Evolutionary conservation across 495 filamentous ascomycete genomes (phyloP), one percentile per base, ranked within the genome.

Genomic region (Neurospora sp.): DNA sequence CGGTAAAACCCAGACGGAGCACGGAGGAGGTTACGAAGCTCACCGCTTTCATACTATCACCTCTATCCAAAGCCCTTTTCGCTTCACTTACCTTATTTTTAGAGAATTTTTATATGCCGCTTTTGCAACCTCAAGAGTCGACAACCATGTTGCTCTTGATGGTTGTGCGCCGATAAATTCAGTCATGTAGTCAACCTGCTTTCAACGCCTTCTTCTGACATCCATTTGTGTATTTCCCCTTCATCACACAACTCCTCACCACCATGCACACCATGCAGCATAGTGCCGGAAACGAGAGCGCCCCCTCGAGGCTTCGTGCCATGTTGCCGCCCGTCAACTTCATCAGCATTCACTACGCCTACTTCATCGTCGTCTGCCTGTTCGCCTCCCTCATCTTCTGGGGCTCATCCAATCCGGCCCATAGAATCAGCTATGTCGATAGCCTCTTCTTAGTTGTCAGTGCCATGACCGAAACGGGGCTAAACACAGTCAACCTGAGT

Each of bases 391-490:
- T 91, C 66, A 86, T 96, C 69, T 94, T 96, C 81, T 96, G 89
- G 87, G 86, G 86, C 48, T 87, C 88, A 4, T 90, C 91, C 2
- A 71, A 79, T 62, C 89, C 90, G 20, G 79, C 83, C 59, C 79
- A 84, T 44, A 91, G 86, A 73, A 87, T 97, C 74, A 84, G 85
- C 70, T 97, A 93, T 82, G 86, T 87, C 9, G 92, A 97, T 79
- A 87, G 90, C 14, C 82, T 97, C 12, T 97, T 95, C 78, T 79
- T 96, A 44, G 88, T 88, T 62, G 88, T 92, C 54, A 92, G 89
- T 74, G 93, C 93, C 35, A 95, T 96, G 88, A 94, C 93, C 18
- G 86, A 90, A 70, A 91, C 94, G 40, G 92, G 92, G 0, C 82
- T 94, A 40, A 93, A 92, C 73, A 92, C 89, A 31, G 87, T 90